A percentile compares a stretch with the other conserved stretches of the same genome.
phyloP scores from a whole-genome alignment of 176 grass and related monocot genomes.

The Luzula sylvatica region DNA sequence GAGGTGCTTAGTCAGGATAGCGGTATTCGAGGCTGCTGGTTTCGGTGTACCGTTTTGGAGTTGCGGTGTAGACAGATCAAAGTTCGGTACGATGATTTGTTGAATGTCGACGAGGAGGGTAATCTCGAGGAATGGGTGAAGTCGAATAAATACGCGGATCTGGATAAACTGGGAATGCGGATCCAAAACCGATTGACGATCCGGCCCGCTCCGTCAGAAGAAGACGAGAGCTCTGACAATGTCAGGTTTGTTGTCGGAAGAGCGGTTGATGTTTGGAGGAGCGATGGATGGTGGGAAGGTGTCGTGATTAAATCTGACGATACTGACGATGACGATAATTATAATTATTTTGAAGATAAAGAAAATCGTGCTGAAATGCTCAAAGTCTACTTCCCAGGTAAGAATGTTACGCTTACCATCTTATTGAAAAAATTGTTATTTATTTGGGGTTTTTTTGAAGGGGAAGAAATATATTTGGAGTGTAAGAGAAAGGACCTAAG shows the following conservation, averaged over 20 bases:
- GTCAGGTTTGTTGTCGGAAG: constrained; percentile 44
- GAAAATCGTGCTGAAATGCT: too few relatives aligned
- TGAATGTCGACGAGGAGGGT: constrained; percentile 57
- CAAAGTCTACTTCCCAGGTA: constrained; percentile 50
- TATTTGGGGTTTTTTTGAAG: constrained; percentile 18
- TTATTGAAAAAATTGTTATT: too few relatives aligned
- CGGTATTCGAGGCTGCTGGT: constrained; percentile 98
- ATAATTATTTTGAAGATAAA: too few relatives aligned
- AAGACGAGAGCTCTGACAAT: not conserved
- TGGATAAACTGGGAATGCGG: constrained; percentile 70
- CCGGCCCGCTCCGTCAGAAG: constrained; percentile 35
- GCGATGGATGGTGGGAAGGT: constrained; percentile 95
- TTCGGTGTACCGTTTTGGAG: constrained; percentile 78
- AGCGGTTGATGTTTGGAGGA: constrained; percentile 71
- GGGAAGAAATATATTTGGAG: constrained; percentile 59
- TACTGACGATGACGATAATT: too few relatives aligned
- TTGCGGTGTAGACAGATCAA: constrained; percentile 74
- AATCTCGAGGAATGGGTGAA: constrained; percentile 48
- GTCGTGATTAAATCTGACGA: too few relatives aligned
- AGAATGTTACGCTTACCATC: not conserved
- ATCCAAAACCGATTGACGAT: constrained; percentile 51
- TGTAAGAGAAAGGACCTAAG: constrained; percentile 59
- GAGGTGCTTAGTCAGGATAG: constrained; percentile 91
- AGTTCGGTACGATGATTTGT: constrained; percentile 81
- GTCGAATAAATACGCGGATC: constrained; percentile 53